phyloP scores from a whole-genome alignment of 345 rosid species.

The Eucalyptus sideroxylon region DNA sequence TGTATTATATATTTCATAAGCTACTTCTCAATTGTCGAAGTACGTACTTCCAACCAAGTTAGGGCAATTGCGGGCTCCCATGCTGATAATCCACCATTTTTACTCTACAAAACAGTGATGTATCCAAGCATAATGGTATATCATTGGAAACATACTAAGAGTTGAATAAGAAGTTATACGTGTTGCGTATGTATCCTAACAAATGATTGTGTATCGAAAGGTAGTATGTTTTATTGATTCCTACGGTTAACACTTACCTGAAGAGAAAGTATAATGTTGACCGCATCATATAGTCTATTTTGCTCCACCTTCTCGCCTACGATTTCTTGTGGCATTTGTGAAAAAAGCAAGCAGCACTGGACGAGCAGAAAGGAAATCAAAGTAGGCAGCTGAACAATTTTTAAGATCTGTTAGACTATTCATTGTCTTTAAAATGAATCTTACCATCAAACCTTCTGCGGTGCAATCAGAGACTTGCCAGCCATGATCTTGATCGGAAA shows the following conservation, averaged over 20 bases:
- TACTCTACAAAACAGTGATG: not conserved
- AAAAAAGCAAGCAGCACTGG: conserved; percentile 23
- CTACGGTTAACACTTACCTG: conserved; percentile 5
- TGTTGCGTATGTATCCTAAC: too few relatives aligned
- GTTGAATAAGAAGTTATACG: too few relatives aligned
- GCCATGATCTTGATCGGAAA: conserved; percentile 21
- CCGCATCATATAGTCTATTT: conserved; percentile 21
- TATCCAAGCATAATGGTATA: too few relatives aligned
- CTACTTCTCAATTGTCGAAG: not conserved
- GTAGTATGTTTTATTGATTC: too few relatives aligned
- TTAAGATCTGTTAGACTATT: not conserved
- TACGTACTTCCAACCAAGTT: conserved; percentile 19
- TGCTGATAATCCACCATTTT: conserved; percentile 32
- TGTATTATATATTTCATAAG: not conserved
- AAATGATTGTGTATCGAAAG: too few relatives aligned
- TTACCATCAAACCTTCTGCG: conserved; percentile 18
- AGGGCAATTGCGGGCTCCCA: conserved; percentile 38
- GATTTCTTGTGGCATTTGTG: conserved; percentile 9
- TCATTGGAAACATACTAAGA: too few relatives aligned
- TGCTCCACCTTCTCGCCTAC: conserved; percentile 24
- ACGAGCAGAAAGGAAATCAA: not conserved
- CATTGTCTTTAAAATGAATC: not conserved
- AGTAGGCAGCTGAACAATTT: not conserved
- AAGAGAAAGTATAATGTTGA: conserved; percentile 17
- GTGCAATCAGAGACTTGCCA: conserved; percentile 28